Evolutionary conservation across 2,329 filamentous ascomycete genomes (phyloP).

Genomic region (Xylaria sp.): DNA sequence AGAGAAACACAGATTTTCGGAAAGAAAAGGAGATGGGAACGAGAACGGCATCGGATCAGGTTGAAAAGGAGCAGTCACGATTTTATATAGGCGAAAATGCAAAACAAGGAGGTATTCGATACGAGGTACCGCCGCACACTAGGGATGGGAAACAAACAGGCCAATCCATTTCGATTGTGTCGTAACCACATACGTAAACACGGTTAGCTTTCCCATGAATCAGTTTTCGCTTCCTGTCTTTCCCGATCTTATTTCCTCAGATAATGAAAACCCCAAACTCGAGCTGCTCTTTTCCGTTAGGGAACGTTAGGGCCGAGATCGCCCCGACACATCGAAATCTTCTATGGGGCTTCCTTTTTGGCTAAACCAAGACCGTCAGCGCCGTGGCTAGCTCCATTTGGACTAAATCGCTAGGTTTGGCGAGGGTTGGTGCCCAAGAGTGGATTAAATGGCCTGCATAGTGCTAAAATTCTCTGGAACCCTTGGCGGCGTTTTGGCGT

Average conservation of each 20-base stretch:
- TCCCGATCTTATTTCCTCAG: conserved; percentile 29
- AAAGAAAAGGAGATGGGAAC: not conserved
- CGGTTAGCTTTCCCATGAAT: not conserved
- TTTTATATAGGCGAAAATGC: conserved; percentile 13
- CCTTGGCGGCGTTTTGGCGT: not conserved
- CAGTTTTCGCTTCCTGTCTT: conserved; percentile 14
- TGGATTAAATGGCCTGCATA: conserved; percentile 23
- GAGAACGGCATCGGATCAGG: not conserved
- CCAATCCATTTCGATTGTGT: conserved; percentile 24
- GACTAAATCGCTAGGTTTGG: not conserved
- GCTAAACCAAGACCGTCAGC: conserved; percentile 1
- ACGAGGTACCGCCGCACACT: not conserved
- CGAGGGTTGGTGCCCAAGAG: conserved; percentile 32
- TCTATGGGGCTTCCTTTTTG: conserved; percentile 28
- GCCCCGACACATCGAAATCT: conserved; percentile 30
- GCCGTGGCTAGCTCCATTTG: not conserved
- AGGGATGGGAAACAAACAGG: not conserved
- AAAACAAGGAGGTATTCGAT: conserved; percentile 10
- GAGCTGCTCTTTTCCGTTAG: conserved; percentile 31
- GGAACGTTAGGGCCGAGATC: conserved; percentile 32
- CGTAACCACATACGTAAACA: conserved; percentile 25
- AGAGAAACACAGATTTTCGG: not conserved
- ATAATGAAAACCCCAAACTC: conserved; percentile 10
- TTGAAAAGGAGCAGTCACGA: conserved; percentile 12
- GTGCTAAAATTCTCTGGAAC: conserved; percentile 25